These are phyloP conservation scores for Escovopsis sp. DNA, from an alignment of 2,329 filamentous ascomycete genomes.

Conservation along the genomic window DNA sequence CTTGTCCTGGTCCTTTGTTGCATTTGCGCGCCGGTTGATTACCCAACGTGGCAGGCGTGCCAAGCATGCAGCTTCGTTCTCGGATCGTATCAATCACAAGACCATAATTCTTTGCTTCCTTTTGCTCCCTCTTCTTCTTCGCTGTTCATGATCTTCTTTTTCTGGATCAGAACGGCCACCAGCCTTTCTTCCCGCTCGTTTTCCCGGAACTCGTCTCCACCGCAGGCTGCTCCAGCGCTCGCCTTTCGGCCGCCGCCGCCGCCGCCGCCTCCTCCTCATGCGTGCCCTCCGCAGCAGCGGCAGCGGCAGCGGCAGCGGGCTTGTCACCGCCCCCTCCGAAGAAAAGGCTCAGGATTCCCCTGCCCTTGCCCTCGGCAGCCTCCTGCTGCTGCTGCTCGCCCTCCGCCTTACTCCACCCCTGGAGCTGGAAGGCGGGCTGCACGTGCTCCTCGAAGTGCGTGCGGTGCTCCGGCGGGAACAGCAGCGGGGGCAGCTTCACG, in stretches of 20 bases:
- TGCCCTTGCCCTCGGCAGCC: conserved; percentile 14
- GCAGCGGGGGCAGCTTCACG: conserved; percentile 33
- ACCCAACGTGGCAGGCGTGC: no score
- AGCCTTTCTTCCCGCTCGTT: conserved; percentile 29
- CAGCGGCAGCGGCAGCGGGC: conserved; percentile 12
- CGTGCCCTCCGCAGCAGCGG: conserved; percentile 26
- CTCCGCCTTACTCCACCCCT: no score
- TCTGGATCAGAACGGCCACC: conserved; percentile 33
- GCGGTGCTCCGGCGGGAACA: conserved; percentile 27
- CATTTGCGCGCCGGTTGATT: no score
- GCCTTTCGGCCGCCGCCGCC: conserved; percentile 29
- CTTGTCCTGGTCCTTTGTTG: no score
- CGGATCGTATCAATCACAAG: no score
- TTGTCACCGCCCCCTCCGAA: conserved; percentile 14
- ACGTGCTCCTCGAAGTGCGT: conserved; percentile 21
- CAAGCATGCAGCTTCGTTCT: no score
- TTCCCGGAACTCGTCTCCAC: conserved; percentile 16
- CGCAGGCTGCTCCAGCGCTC: conserved; percentile 34
- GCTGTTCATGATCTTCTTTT: conserved; percentile 9
- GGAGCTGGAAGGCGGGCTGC: conserved; percentile 15
- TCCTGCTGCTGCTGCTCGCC: conserved; percentile 5
- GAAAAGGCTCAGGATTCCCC: conserved; percentile 21
- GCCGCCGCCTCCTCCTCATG: conserved; percentile 35
- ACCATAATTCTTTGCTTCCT: neutral
- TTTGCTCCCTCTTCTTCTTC: conserved; percentile 5